These are phyloP conservation scores for Candida tammaniensis DNA, from an alignment of 805 yeast species.

Conservation along the genomic window DNA sequence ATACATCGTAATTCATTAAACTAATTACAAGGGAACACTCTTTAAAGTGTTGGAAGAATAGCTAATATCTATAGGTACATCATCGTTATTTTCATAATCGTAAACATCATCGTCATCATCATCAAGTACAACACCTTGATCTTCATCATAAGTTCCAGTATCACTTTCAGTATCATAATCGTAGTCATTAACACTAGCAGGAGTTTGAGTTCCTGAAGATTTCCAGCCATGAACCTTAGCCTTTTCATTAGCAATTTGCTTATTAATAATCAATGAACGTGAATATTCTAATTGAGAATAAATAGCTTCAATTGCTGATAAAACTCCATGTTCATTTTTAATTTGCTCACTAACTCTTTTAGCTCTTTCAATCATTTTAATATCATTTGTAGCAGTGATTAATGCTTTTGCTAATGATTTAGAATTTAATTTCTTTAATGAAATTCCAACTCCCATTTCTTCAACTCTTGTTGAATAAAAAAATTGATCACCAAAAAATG, in stretches of 20 bases:
- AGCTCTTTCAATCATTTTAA: slow-evolving; percentile 68
- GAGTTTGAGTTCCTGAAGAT: slow-evolving; percentile 7
- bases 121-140: no score
- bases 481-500: slow-evolving; percentile 95
- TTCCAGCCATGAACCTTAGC: slow-evolving; percentile 6
- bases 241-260: slow-evolving; percentile 35
- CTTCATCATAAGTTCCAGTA: no score
- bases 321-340: slow-evolving; percentile 75
- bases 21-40: no score
- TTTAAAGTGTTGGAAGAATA: no score
- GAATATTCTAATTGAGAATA: slow-evolving; percentile 81
- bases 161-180: slow-evolving; percentile 3
- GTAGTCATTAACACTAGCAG: slow-evolving; percentile 3
- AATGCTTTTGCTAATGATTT: slow-evolving; percentile 66
- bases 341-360: slow-evolving; percentile 59
- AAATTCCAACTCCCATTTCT: slow-evolving; percentile 82
- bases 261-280: slow-evolving; percentile 48
- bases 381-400: slow-evolving; percentile 62
- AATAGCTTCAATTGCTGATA: slow-evolving; percentile 70
- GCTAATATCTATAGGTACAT: no score
- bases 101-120: no score
- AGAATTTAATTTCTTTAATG: slow-evolving; percentile 64
- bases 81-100: no score
- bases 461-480: slow-evolving; percentile 86
- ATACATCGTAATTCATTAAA: no score